Base-by-base conservation (phyloP, 1,284 basidiomycete genomes). In the Kalmanozyma brasiliensis region DNA sequence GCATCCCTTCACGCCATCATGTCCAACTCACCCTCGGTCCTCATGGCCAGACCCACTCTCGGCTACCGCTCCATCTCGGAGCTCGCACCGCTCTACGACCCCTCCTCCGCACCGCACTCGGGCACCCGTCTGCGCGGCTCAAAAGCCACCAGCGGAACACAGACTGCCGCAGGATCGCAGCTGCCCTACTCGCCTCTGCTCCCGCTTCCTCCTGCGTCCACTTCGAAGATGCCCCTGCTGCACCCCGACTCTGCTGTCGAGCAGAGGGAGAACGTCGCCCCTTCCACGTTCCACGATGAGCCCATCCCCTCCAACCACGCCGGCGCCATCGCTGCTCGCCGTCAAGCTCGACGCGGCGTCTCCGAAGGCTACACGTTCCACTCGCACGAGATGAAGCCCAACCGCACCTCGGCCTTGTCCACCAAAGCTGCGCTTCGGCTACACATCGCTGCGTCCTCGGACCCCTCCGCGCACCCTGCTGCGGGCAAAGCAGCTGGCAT, bases 61-160 rank as follows among this genome's bases (percentile, higher is more conserved):
- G 53, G 52, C 13, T 46, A 53, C 36, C 61, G 67, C 44, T 70
- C 61, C 49, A 70, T 70, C 43, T 70, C 67, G 34, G 67, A 65
- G 36, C 67, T 52, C 19, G 42, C 61, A 17, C 67, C 61, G 1
- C 67, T 70, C n/a, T 56, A 49, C 47, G 30, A 65, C 33, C 53
- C 67, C 9, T 38, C 52, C 2, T 43, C 51, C n/a, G 26, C 37
- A 10, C 42, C 55, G 14, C 41, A 46, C n/a, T 56, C 52, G 11
- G 61, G 67, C 34, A 47, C 60, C 17, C 56, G 57, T 22, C 49
- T 64, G 32, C 67, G 61, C 13, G 61, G 49, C 1, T 49, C 52
- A 22, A 57, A 65, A 10, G 55, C 58, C 14, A 29, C 47, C 19
- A 70, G 67, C 29, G 67, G 67, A 24, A 52, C 52, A 4, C 48